Evolutionary conservation across 148 eudicot species (phyloP), one percentile per base, ranked within the genome.

Genomic region (Dysphania ambrosioides): DNA sequence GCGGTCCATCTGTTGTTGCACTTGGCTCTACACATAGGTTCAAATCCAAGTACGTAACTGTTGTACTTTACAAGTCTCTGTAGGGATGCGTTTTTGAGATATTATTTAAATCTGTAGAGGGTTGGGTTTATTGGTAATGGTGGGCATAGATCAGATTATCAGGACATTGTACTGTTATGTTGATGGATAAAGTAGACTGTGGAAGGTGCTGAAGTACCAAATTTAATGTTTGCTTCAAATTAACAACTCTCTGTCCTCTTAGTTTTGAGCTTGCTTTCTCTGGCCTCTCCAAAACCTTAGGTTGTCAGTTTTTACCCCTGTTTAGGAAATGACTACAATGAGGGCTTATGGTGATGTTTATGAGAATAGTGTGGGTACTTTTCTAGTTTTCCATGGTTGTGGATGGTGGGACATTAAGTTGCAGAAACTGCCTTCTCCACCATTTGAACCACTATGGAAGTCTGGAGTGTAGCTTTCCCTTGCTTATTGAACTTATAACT

Each of bases 11-110:
- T 0, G 89, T 87, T 23, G 96, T 90, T 24, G 92, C 96, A 19
- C 90, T 90, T 41, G 90, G 96, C 31, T 87, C 96, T 1, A 90
- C 96, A 18, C 86, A 88, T 73, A 82, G 96, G 77, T 90, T 87
- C 74, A 83, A 85, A 75, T 78, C 92, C 79, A 90, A 90, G 75
- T 90, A 90, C 30, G 92, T 90, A 44, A 90, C 96, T 15, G 92
- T 90, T 51, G 92, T 90, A 60, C 85, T 90, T 58, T 90, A 90
- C 87, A 86, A 88, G 82, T 86, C 92, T 61, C 81, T 88, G 78
- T 84, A 87, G 85, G 71, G 81, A 68, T 68, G 53, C 30, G 68
- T 63, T 44, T 49, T 64, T 76, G 55, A 49, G 75, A 53, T 70
- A 47, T 36, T 68, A n/a, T 32, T 31, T 2, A 29, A 44, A 60